Evolutionary conservation across 345 rosid genomes (phyloP), one percentile per base, ranked within the genome.

Genomic region (Barbarea vulgaris): DNA sequence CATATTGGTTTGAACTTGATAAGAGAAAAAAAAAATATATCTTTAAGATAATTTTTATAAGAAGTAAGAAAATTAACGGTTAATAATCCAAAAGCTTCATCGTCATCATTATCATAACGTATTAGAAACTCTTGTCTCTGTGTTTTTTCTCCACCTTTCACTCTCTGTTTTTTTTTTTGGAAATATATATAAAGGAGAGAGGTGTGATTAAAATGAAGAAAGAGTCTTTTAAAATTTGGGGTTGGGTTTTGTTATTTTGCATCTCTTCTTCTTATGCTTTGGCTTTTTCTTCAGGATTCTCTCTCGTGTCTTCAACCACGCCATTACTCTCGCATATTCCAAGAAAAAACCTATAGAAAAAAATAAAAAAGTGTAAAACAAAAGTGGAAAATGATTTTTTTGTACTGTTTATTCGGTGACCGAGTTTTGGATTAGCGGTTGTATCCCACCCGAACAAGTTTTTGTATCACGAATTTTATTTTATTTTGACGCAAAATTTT

Each of bases 281-380:
- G 77, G 77, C 64, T 70, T 62, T 72, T 72, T 72, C 69, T 72
- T 72, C 15, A 61, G 61, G 30, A 72, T 61, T 72, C 69, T 72
- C 61, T 62, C 76, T 72, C 62, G 66, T 72, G 52, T 63, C 61
- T 72, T 72, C 76, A 61, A 36, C 69, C 69, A 72, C 63, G 69
- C 76, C 76, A 72, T 62, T 25, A 72, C 61, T 62, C 54, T 72
- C 62, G 62, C 76, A 39, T 50, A 24, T 62, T 72, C 76, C 76
- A 13, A 72, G 30, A 13, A 62, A 61, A n/a, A 36, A n/a, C n/a
- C n/a, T n/a, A n/a, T n/a, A n/a, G n/a, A 7, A 1, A 48, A 22
- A 36, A 17, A 14, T 13, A 46, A 13, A 1, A 42, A 42, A 41
- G 30, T 11, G 36, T 54, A 18, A 56, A 31, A 18, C 17, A 27